Base-by-base conservation (phyloP, 2,329 filamentous ascomycete genomes). In the Cladosporium sp. region DNA sequence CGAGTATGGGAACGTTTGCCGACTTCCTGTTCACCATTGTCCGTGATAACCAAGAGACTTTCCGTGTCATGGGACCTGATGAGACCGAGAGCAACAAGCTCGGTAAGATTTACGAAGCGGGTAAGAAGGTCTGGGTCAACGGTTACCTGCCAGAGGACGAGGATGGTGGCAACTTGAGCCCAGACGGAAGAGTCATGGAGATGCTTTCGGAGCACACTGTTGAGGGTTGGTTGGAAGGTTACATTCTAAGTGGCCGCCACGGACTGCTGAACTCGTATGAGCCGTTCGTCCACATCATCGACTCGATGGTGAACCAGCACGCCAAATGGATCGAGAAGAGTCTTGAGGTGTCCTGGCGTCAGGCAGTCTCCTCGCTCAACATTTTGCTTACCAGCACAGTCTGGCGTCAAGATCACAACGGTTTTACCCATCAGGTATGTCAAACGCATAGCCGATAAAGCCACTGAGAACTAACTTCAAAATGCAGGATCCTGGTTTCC, bases 251-350 rank as follows among this genome's bases (percentile, higher is more conserved):
- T 63, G 91, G 91, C 30, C 85, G 91, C 5, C 90, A 93, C 69
- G 90, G 91, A 14, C 76, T 93, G 66, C 84, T 93, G 66, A 93
- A 92, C 83, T 90, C 88, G 74, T 93, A 93, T 79, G 91, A 93
- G 76, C 89, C 90, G 0, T 93, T 93, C 74, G 91, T 93, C 66
- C 90, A 93, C 74, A 87, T 93, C 72, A 92, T 93, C 71, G 90
- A 93, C 77, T 91, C 89, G 1, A 93, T 93, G 90, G 90, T 93
- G 67, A 92, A 92, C 76, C 90, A 92, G 80, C 90, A 93, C 79
- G 92, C 89, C 81, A 93, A 93, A 77, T 93, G 90, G 90, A 85
- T 93, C 59, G 90, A 93, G 76, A 93, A 93, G 79, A 91, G 88
- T 69, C 81, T 88, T n/a, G 90, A 93, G 73, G 88, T 93, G 23